Evolutionary conservation across 163 green algal genomes (phyloP), one percentile per base, ranked within the genome.

Genomic region (Prototheca cutis): DNA sequence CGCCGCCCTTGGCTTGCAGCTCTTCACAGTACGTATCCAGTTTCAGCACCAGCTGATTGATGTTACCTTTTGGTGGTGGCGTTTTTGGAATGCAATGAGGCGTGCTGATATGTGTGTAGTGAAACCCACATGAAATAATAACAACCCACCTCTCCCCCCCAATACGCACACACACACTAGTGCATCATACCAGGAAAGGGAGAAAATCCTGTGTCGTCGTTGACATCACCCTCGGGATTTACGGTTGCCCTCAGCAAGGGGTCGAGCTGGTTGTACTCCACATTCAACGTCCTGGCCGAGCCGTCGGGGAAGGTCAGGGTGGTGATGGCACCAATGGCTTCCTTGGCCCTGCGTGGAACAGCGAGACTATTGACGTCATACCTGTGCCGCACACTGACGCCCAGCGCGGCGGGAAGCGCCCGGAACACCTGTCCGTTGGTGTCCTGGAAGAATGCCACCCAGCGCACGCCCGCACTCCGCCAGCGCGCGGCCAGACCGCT

Each of bases 381-480:
- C 59, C 75, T 66, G 23, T 84, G 61, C 10, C 48, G 42, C 4
- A 62, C 75, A 33, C 72, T 88, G 25, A 97, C 83, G 25, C 79
- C 88, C 40, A 96, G 67, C 3, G 86, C 84, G 4, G 81, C 70
- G 4, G 84, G 75, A 28, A 96, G 65, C 3, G 68, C 87, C 10
- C 81, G 70, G 80, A 98, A 97, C 6, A 96, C 87, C 2, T 94
- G 81, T 6, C 75, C 87, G 66, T 99, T 99, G 55, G 93, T 99
- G 81, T 99, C 93, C 73, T 96, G 88, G 77, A 99, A 99, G 80
- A 99, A 98, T 63, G 82, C 90, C 3, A 98, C 78, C 90, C 91
- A 98, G 24, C 25, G 61, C 47, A 30, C 64, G 40, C 52, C 52
- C 15, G 15, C 30, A 5, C 10, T 30, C 6, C 30, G 52, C 52